Conservation (phyloP, 2,329 filamentous ascomycete genomes). For the Coleophoma crateriformis region DNA sequence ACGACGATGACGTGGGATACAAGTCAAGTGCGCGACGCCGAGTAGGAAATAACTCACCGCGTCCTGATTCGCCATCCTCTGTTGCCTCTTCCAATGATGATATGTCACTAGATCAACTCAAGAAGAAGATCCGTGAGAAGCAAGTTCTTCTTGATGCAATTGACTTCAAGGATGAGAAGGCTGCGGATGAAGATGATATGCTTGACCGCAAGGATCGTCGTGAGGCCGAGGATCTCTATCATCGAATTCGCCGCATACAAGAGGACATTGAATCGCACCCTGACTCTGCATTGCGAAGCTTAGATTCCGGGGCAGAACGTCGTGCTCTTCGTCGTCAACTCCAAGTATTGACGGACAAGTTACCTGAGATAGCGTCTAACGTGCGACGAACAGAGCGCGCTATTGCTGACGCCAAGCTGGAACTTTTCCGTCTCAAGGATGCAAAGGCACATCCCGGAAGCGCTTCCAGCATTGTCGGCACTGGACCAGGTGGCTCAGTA, state of each 20-base stretch:
- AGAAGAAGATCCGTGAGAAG: slow-evolving; percentile 90
- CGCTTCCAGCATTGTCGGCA: slow-evolving; percentile 78
- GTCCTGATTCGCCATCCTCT: slow-evolving; percentile 69
- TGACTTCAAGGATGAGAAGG: slow-evolving; percentile 91
- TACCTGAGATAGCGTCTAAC: slow-evolving; percentile 87
- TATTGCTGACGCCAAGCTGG: slow-evolving; percentile 85
- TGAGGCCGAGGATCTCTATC: slow-evolving; percentile 91
- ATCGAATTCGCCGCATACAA: slow-evolving; percentile 83
- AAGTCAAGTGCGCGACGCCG: slow-evolving; percentile 88
- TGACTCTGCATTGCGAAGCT: slow-evolving; percentile 61
- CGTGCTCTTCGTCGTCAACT: slow-evolving; percentile 83
- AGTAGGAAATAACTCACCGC: slow-evolving; percentile 71
- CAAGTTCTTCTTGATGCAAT: slow-evolving; percentile 92
- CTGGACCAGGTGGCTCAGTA: slow-evolving; percentile 81
- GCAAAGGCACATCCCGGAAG: slow-evolving; percentile 85
- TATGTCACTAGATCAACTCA: slow-evolving; percentile 77
- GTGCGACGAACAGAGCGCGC: slow-evolving; percentile 86
- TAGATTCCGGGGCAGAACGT: slow-evolving; percentile 84
- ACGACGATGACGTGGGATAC: slow-evolving; percentile 89
- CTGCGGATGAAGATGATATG: slow-evolving; percentile 83
- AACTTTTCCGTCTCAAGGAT: slow-evolving; percentile 89
- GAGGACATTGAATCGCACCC: slow-evolving; percentile 93
- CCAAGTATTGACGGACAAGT: slow-evolving; percentile 79
- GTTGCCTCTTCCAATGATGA: slow-evolving; percentile 68
- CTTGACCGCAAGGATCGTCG: slow-evolving; percentile 85